phyloP scores from a whole-genome alignment of 768 basidiomycete species.

The Lactarius indigo region DNA sequence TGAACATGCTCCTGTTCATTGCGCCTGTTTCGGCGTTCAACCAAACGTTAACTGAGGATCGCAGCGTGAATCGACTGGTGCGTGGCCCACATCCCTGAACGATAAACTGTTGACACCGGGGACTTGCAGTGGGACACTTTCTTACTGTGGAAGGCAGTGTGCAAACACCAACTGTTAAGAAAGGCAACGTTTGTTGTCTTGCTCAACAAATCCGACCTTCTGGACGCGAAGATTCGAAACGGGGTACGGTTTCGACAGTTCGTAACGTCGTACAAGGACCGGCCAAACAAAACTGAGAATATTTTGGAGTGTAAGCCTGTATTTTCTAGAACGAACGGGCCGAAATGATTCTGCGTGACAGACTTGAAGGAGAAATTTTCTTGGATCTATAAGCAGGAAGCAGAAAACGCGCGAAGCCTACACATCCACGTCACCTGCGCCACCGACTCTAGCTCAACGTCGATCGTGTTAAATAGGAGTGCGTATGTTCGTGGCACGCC shows the following conservation, averaged over 20 bases:
- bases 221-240: constrained; percentile 48
- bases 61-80: constrained; percentile 56
- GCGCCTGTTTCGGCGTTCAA: constrained; percentile 65
- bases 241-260: constrained; percentile 53
- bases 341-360: constrained; percentile 27
- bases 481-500: constrained; percentile 26
- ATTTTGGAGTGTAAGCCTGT: constrained; percentile 51
- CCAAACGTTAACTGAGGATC: constrained; percentile 58
- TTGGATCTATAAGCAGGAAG: constrained; percentile 47
- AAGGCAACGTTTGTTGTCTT: constrained; percentile 55
- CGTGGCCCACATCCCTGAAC: constrained; percentile 18
- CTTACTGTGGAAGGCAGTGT: constrained; percentile 56
- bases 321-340: not conserved
- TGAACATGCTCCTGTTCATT: constrained; percentile 63
- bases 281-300: constrained; percentile 48
- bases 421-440: constrained; percentile 58
- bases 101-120: constrained; percentile 10
- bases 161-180: constrained; percentile 53
- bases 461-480: constrained; percentile 47
- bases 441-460: constrained; percentile 48
- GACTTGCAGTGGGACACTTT: constrained; percentile 49
- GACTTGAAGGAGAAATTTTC: constrained; percentile 52
- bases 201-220: constrained; percentile 61
- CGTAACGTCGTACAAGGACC: constrained; percentile 51
- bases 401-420: constrained; percentile 45